Conservation (phyloP, 1,284 basidiomycete species). For the Marasmius oreades region DNA sequence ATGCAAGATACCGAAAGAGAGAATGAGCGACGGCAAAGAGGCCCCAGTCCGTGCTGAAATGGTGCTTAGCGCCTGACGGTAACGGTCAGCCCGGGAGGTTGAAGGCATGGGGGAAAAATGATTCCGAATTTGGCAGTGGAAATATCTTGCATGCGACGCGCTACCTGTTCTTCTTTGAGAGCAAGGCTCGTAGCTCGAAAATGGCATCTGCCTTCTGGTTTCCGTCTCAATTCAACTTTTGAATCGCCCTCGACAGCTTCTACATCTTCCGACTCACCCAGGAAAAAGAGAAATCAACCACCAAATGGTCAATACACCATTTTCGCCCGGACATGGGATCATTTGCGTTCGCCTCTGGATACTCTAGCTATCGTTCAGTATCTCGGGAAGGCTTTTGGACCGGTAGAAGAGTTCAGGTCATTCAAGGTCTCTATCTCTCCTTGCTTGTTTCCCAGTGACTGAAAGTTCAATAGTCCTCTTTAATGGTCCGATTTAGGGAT, state of each 20-base stretch:
- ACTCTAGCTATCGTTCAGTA: constrained; percentile 10
- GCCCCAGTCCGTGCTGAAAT: constrained; percentile 64
- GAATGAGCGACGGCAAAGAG: constrained; percentile 71
- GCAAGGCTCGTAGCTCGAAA: not conserved
- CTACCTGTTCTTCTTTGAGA: not conserved
- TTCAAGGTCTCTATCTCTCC: not conserved
- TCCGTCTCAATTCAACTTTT: not conserved
- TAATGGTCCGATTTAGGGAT: constrained; percentile 8
- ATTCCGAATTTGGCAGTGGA: too few relatives aligned
- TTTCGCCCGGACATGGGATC: constrained; percentile 4
- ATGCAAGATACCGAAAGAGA: constrained; percentile 84
- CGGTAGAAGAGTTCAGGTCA: constrained; percentile 9
- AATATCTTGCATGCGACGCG: not conserved
- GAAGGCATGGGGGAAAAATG: too few relatives aligned
- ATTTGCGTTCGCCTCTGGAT: constrained; percentile 3
- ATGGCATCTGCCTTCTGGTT: not conserved
- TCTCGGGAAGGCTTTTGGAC: constrained; percentile 8
- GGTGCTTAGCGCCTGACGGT: constrained; percentile 50
- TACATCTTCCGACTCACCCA: not conserved
- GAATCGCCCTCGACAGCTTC: not conserved
- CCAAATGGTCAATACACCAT: constrained; percentile 3
- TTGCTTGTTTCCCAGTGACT: not conserved
- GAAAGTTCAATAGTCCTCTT: not conserved
- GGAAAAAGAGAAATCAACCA: not conserved
- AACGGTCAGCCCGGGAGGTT: constrained; percentile 23